Base-by-base conservation (phyloP, 495 filamentous ascomycete genomes). In the Aspergillus cavernicola region DNA sequence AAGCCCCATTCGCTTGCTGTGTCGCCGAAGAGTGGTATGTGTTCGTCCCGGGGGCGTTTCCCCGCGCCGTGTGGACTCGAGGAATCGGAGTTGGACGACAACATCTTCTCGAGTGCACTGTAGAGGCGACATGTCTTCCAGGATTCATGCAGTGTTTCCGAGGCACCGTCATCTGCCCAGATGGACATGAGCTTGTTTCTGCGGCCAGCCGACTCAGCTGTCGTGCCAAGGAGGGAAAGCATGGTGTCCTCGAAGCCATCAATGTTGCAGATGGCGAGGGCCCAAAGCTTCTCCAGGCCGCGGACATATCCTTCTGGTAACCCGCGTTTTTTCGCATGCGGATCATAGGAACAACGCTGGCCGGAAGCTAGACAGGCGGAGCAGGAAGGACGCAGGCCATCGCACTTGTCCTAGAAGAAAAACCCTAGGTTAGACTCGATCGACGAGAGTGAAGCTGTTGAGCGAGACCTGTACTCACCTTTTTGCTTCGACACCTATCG, bases 251-350 rank as follows among this genome's bases (percentile, higher is more conserved):
- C 74, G 33, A 77, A 75, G 4, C 74, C 74, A 41, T 76, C 71
- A 35, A 76, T 73, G 26, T 77, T 77, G 50, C 71, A 75, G 18
- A 76, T 65, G 4, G 69, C 70, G 33, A 77, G 57, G 12, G 74
- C 69, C 73, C 69, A 76, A 19, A 75, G 62, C 57, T 75, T 76
- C 55, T 75, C 74, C 45, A 76, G 42, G 13, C 69, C 68, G 16
- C 69, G 71, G 26, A 73, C 71, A 55, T 77, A 77, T n/a, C 74
- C 74, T 49, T 77, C 74, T 3, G 74, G 74, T 8, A 77, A 51
- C 20, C 74, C 87, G 39, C 87, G 79, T 64, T 89, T 90, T 67
- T 86, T 88, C 22, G 86, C 80, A 54, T 79, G 80, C 19, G 82
- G 76, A 48, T 85, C 78, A 66, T 89, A 90, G 4, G 84, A 82